Base-by-base conservation (phyloP, 805 yeast genomes). In the Candida dajiaensis region DNA sequence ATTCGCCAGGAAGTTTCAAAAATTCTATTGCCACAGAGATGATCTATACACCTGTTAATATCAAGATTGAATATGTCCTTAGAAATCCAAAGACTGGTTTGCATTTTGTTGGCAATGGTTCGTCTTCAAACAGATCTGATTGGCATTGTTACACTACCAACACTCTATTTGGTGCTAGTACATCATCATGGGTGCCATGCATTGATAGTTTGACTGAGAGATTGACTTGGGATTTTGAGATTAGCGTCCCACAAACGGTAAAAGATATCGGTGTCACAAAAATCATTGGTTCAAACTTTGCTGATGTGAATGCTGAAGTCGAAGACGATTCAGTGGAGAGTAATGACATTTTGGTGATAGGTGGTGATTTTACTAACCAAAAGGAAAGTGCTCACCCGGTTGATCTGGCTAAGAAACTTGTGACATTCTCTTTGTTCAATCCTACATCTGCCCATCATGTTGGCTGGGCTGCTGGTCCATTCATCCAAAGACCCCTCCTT, bases 101-200 rank as follows among this genome's bases (percentile, higher is more conserved):
- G 15, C 73, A 76, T 42, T 94, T 94, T 62, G 80, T 82, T 33
- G 85, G 82, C 11, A 62, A 65, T 11, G 70, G 74, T 41, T 69
- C 81, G 2, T 70, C 53, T 8, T 44, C 65, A 18, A 57, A 58
- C 23, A 72, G 51, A 62, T 72, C 48, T 31, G 66, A 68, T 41
- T 89, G 96, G 95, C 94, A 84, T 58, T 95, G 88, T 2, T 89
- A 85, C 64, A 92, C 98, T 0, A 72, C 79, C 2, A 90, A 92
- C 58, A 74, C 87, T 5, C 89, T 88, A 25, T 66, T 83, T 40
- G 88, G 89, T 16, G 74, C 85, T 4, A 79, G 94, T 15, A 86
- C 98, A 0, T 87, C 96, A 2, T 84, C 89, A n/a, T 94, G 99
- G 99, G 85, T 94, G 42, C 99, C 99, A 0, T 94, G 99, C 61